These are phyloP conservation scores for Heliamphora pulchella DNA, from an alignment of 179 eudicot genomes.

Conservation along the genomic window DNA sequence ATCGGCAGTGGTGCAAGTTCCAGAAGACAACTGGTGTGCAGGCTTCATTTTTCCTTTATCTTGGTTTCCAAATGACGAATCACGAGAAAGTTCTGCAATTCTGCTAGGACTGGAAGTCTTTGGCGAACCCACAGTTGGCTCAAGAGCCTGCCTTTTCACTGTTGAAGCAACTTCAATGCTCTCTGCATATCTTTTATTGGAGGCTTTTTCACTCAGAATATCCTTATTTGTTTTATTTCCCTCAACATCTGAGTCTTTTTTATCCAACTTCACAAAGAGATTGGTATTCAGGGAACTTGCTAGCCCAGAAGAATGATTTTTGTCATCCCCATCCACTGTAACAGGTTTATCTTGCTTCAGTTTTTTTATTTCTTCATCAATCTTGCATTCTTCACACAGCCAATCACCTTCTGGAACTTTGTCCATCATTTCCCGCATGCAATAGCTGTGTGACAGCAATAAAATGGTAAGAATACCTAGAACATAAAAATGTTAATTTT, in stretches of 20 bases:
- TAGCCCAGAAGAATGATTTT: slow-evolving; percentile 28
- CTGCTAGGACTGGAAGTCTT: slow-evolving; percentile 34
- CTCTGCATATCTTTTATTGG: slow-evolving; percentile 45
- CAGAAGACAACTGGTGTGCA: slow-evolving; percentile 32
- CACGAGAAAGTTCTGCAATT: slow-evolving; percentile 43
- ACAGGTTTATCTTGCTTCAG: slow-evolving; percentile 24
- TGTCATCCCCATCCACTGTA: neutral
- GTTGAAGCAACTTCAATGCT: slow-evolving; percentile 47
- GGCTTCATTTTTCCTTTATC: slow-evolving; percentile 50
- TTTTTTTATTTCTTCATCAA: slow-evolving; percentile 33
- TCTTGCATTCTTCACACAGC: slow-evolving; percentile 67
- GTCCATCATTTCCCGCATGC: slow-evolving; percentile 58
- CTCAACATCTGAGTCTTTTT: slow-evolving; percentile 19
- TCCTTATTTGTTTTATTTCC: slow-evolving; percentile 26
- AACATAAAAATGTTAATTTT: neutral
- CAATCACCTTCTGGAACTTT: slow-evolving; percentile 67
- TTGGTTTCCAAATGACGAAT: slow-evolving; percentile 37
- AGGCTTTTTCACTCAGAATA: slow-evolving; percentile 28
- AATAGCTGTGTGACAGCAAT: slow-evolving; percentile 35
- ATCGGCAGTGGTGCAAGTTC: slow-evolving; percentile 27
- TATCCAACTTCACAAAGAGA: slow-evolving; percentile 18
- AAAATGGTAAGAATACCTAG: slow-evolving; percentile 3
- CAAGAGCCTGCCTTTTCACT: slow-evolving; percentile 53
- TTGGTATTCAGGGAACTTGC: slow-evolving; percentile 12
- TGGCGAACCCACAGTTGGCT: slow-evolving; percentile 43